These are phyloP conservation scores for Pichia phayaonensis DNA, from an alignment of 805 yeast species.

Conservation along the genomic window DNA sequence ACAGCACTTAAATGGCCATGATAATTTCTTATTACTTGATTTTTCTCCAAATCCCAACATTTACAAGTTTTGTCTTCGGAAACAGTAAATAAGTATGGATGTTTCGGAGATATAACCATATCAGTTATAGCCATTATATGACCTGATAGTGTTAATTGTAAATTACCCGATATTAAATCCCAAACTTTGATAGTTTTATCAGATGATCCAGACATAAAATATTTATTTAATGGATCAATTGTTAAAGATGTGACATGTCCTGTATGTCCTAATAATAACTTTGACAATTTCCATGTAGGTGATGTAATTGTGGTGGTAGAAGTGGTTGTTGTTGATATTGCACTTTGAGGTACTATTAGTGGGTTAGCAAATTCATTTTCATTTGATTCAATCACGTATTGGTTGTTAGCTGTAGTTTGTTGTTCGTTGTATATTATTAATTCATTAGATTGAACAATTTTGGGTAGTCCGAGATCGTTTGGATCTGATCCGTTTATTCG, in stretches of 20 bases:
- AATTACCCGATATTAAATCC: constrained; percentile 68
- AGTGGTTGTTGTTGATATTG: constrained; percentile 4
- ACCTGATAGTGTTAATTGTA: constrained; percentile 76
- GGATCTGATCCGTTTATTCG: constrained; percentile 6
- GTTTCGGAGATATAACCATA: constrained; percentile 59
- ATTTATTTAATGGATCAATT: constrained; percentile 79
- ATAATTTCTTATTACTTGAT: constrained; percentile 73
- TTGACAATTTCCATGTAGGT: constrained; percentile 66
- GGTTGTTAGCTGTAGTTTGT: background rate
- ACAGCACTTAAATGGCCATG: constrained; percentile 94
- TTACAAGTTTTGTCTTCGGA: constrained; percentile 89
- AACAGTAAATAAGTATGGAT: constrained; percentile 85
- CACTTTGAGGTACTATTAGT: constrained; percentile 18
- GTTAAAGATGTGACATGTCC: constrained; percentile 89
- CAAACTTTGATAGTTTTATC: constrained; percentile 88
- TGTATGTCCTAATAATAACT: constrained; percentile 79
- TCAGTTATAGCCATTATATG: constrained; percentile 87
- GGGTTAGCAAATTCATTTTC: constrained; percentile 20
- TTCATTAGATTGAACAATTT: constrained; percentile 4
- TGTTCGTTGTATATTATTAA: constrained; percentile 11
- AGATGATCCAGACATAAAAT: constrained; percentile 88
- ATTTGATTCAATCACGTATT: constrained; percentile 1
- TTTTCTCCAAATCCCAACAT: constrained; percentile 94
- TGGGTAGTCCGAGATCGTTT: constrained; percentile 11
- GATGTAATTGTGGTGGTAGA: constrained; percentile 24